Evolutionary conservation across 495 filamentous ascomycete genomes (phyloP).

Genomic region (Penicillium salamii): DNA sequence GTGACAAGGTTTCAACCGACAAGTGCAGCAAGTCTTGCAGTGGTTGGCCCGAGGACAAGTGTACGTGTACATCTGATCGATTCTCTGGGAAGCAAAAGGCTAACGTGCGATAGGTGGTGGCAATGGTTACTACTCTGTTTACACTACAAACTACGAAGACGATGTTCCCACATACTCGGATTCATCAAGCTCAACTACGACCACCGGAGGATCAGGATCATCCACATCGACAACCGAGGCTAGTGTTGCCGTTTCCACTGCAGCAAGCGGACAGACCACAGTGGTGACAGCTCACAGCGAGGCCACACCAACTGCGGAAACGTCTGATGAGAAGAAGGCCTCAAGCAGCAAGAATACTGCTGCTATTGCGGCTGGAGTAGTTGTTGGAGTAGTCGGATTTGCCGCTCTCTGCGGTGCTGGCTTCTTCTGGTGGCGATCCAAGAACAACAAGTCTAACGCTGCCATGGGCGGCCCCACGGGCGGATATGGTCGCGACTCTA

Average conservation of each 20-base stretch:
- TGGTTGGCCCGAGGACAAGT: slow-evolving; percentile 43
- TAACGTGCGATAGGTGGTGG: slow-evolving; percentile 40
- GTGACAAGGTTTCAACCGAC: slow-evolving; percentile 33
- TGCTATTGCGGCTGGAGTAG: slow-evolving; percentile 84
- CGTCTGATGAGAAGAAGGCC: slow-evolving; percentile 17
- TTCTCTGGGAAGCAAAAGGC: slow-evolving; percentile 1
- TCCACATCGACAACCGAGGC: slow-evolving; percentile 20
- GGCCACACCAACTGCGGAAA: slow-evolving; percentile 11
- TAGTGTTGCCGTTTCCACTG: slow-evolving; percentile 15
- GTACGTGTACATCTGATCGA: slow-evolving; percentile 34
- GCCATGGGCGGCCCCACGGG: slow-evolving; percentile 67
- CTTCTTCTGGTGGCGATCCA: slow-evolving; percentile 74
- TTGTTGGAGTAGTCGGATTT: slow-evolving; percentile 75
- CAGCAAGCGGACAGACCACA: slow-evolving; percentile 33
- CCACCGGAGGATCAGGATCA: slow-evolving; percentile 4
- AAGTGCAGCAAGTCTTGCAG: slow-evolving; percentile 40
- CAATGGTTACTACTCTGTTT: slow-evolving; percentile 37
- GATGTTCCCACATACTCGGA: slow-evolving; percentile 27
- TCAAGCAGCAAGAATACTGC: slow-evolving; percentile 55
- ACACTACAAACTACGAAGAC: slow-evolving; percentile 37
- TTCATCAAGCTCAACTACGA: slow-evolving; percentile 13
- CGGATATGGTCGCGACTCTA: slow-evolving; percentile 24
- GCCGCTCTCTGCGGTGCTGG: slow-evolving; percentile 61
- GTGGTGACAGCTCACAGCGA: slow-evolving; percentile 35
- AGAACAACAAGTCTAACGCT: slow-evolving; percentile 70